Percentiles rank a stretch among this genome's conserved stretches.
Evolutionary conservation across 768 basidiomycete species (phyloP).

Genomic region (Leccinum uliginosum): DNA sequence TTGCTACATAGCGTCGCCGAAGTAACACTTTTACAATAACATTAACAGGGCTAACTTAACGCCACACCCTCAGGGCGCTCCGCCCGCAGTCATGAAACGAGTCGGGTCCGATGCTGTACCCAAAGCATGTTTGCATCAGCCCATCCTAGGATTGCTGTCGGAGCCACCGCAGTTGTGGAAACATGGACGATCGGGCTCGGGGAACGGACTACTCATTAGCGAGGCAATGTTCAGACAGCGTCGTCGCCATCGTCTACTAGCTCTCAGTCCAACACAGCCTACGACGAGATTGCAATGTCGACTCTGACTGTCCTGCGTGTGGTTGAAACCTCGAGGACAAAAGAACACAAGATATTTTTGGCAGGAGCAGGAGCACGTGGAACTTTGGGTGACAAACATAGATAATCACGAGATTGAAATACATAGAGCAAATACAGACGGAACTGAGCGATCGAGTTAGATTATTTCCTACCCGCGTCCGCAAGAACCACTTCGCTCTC

Average conservation of each 20-base stretch:
- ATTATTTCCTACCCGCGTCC: conserved; percentile 8
- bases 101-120: conserved; percentile 13
- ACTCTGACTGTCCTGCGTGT: not conserved
- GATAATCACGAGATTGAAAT: not conserved
- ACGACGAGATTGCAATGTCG: not conserved
- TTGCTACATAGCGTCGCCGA: not conserved
- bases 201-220: not conserved
- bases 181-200: conserved; percentile 1
- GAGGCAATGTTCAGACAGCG: conserved; percentile 3
- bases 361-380: not conserved
- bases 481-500: conserved; percentile 41
- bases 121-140: conserved; percentile 6
- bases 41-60: not conserved
- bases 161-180: conserved; percentile 5
- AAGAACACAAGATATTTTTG: not conserved
- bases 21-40: not conserved
- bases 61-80: not conserved
- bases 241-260: not conserved
- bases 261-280: not conserved
- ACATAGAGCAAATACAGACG: not conserved
- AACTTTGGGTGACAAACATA: not conserved
- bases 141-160: conserved; percentile 4
- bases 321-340: not conserved
- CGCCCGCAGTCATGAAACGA: conserved; percentile 7
- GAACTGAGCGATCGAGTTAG: not conserved